Conservation (phyloP, 148 eudicot species). For the Vaccinium myrtillus region DNA sequence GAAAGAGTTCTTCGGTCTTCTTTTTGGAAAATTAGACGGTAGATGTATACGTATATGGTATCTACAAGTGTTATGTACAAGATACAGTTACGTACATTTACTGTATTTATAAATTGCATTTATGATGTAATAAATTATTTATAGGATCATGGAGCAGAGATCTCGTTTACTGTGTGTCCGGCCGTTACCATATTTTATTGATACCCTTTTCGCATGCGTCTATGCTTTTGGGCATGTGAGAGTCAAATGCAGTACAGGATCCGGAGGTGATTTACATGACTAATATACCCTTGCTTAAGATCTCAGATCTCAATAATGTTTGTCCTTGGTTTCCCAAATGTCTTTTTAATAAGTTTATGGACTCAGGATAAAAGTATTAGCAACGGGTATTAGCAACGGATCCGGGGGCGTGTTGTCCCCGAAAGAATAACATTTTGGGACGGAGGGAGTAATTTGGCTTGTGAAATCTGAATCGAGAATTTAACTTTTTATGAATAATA, state of each 20-base stretch:
- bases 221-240: neutral
- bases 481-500: too few relatives aligned
- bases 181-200: neutral
- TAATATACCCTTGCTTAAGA: constrained; percentile 8
- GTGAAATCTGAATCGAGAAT: too few relatives aligned
- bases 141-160: neutral
- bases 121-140: constrained; percentile 14
- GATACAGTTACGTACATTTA: neutral
- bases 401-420: too few relatives aligned
- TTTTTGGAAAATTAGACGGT: neutral
- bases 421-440: too few relatives aligned
- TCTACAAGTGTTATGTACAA: neutral
- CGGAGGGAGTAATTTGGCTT: too few relatives aligned
- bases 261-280: neutral
- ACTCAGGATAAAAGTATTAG: too few relatives aligned
- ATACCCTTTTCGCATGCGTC: neutral
- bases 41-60: neutral
- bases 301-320: constrained; percentile 11
- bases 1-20: neutral
- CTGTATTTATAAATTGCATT: neutral
- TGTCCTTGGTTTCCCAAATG: neutral
- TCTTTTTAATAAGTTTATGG: too few relatives aligned
- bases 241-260: neutral
- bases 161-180: neutral
- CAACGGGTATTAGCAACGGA: too few relatives aligned